These are phyloP conservation scores for Yamadazyma pseudoaaseri DNA, from an alignment of 1,139 yeast genomes.

Conservation along the genomic window DNA sequence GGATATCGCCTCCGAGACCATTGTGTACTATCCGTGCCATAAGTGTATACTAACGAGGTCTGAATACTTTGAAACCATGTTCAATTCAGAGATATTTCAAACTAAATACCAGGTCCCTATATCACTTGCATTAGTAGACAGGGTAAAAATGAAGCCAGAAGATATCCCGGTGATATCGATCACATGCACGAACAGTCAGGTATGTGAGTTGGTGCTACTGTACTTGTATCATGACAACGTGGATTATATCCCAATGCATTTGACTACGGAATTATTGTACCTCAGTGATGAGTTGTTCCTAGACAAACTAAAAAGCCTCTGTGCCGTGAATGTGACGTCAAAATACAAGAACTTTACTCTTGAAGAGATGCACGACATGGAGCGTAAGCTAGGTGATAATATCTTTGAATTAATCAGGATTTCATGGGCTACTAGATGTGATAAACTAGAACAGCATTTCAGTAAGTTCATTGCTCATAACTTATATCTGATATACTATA, in stretches of 20 bases:
- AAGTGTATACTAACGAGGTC: constrained; percentile 59
- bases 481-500: constrained; percentile 32
- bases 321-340: constrained; percentile 59
- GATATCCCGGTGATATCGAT: constrained; percentile 33
- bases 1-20: constrained; percentile 25
- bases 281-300: constrained; percentile 63
- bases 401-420: constrained; percentile 59
- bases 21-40: constrained; percentile 59
- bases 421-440: constrained; percentile 68
- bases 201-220: constrained; percentile 54
- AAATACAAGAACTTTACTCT: constrained; percentile 21
- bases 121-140: constrained; percentile 19
- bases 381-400: constrained; percentile 27
- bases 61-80: constrained; percentile 66
- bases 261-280: constrained; percentile 54
- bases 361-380: constrained; percentile 20
- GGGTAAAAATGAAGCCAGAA: constrained; percentile 18
- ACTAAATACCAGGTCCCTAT: constrained; percentile 18
- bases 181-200: constrained; percentile 26
- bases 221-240: constrained; percentile 64
- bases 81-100: constrained; percentile 44
- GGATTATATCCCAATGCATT: constrained; percentile 42
- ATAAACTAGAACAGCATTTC: constrained; percentile 61
- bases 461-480: constrained; percentile 59
- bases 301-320: constrained; percentile 63